Evolutionary conservation across 108 stramenopile species (phyloP), one percentile per base, ranked within the genome.

Genomic region (Fistulifera solaris): DNA sequence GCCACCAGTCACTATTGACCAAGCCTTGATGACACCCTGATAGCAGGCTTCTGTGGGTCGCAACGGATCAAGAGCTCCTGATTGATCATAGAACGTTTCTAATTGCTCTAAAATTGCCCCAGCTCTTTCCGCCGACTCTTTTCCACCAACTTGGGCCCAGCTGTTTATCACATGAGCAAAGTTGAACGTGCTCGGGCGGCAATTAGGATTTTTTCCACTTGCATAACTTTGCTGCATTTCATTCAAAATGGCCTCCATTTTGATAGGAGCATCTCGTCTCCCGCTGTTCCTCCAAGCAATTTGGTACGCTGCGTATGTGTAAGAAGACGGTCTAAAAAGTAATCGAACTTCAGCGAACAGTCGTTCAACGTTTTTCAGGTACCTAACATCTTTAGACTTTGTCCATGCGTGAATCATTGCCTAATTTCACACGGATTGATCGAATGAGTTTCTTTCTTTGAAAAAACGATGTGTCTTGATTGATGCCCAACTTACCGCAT

Each of bases 101-200:
- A 63, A 55, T 19, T 47, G 42, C 17, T 55, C 14, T 8, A 63
- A 18, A 31, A 63, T 63, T 17, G 62, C 54, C 18, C 54, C 62
- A 14, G 54, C 54, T n/a, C 54, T 40, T 19, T 59, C 57, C 2
- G 64, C 57, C 5, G 64, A 45, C 14, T 38, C 64, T 35, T 40
- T 38, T 15, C 31, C 46, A n/a, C 25, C 22, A 50, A 56, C 58
- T 25, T 22, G 21, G 4, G 57, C 57, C 64, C 64, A 65, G n/a
- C 57, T 47, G 57, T 48, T 58, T 14, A 65, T 48, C 10, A 65
- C 57, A 24, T 56, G 14, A 16, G 52, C 21, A 25, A 45, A 65
- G 48, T 31, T 58, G 17, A 58, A 25, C 17, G 57, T 19, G 21
- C 58, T 41, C 13, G 64, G 64, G 3, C 44, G 44, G 44, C 44